Evolutionary conservation across 495 filamentous ascomycete genomes (phyloP), one percentile per base, ranked within the genome.

Genomic region (Aspergillus incahuasiensis): DNA sequence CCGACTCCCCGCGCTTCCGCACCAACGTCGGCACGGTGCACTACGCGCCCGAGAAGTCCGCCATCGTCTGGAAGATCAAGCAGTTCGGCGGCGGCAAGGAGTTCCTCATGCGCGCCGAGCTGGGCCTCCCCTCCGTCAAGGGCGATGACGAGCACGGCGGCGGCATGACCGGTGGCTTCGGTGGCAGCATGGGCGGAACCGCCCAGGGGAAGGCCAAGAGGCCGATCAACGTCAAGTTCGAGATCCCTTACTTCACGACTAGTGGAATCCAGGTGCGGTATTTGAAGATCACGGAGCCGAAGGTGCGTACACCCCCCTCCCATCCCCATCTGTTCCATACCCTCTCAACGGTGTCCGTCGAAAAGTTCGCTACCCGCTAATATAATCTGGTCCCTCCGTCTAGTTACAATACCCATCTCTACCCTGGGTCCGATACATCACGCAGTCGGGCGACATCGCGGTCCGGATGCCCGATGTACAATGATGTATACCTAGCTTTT

Each of bases 61-160:
- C 95, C 30, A 99, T 99, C 57, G 85, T 99, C 58, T 99, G 95
- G 95, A 97, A 97, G 79, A 99, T 99, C 76, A 99, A 99, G 80
- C 95, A 99, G 64, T 99, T 99, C 67, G 95, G 94, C 6, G 95
- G 95, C 48, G 86, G 86, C 58, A 99, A 99, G 73, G 95, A 99
- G 66, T 99, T 99, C 70, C 82, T 99, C 60, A 99, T 99, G 95
- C 87, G 94, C 43, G 95, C 95, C n/a, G 95, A 99, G 72, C 81
- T 99, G 15, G 92, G 92, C 12, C 75, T 97, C 15, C 94, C 95
- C 0, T 94, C 88, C 38, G 95, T 99, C 32, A 88, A 94, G 61
- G 95, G 95, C 48, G 94, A 97, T 60, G 95, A 99, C 65, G 94
- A 97, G 72, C 87, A 87, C 58, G 92, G 92, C 20, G 92, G 92